Evolutionary conservation across 768 basidiomycete genomes (phyloP).

Genomic region (Rubroboletus pulcherrimus): DNA sequence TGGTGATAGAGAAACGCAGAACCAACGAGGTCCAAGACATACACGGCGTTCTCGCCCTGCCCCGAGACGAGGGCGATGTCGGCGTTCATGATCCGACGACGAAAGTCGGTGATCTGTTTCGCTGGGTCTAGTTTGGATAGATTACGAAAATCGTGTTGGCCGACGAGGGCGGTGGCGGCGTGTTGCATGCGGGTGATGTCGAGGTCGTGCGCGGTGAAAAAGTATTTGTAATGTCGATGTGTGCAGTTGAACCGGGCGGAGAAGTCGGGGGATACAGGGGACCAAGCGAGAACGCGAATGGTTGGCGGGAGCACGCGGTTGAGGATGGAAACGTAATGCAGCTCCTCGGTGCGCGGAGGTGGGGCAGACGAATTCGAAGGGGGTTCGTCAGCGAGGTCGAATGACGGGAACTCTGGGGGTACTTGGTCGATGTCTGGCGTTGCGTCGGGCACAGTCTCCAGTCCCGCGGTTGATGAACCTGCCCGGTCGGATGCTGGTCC

Average conservation of each 20-base stretch:
- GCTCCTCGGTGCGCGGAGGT: conserved; percentile 42
- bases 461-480: not conserved
- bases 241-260: conserved; percentile 87
- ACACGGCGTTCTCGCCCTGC: conserved; percentile 35
- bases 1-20: conserved; percentile 94
- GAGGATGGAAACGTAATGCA: conserved; percentile 74
- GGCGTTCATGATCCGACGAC: conserved; percentile 62
- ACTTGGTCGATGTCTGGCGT: conserved; percentile 6
- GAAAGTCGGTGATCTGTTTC: conserved; percentile 86
- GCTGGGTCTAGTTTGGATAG: conserved; percentile 89
- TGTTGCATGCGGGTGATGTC: conserved; percentile 73
- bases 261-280: conserved; percentile 74
- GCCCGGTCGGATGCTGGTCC: conserved; percentile 10
- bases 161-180: conserved; percentile 68
- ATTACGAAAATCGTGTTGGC: conserved; percentile 94
- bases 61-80: conserved; percentile 48
- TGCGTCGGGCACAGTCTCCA: not conserved
- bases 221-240: conserved; percentile 95
- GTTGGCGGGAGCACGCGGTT: conserved; percentile 87
- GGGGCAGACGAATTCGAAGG: conserved; percentile 33
- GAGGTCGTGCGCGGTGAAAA: conserved; percentile 70
- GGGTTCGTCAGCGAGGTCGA: conserved; percentile 38
- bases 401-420: conserved; percentile 15
- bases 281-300: conserved; percentile 92
- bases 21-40: conserved; percentile 82